Evolutionary conservation across 352 stramenopile genomes (phyloP), one percentile per base, ranked within the genome.

Genomic region (Pythium aquatile): DNA sequence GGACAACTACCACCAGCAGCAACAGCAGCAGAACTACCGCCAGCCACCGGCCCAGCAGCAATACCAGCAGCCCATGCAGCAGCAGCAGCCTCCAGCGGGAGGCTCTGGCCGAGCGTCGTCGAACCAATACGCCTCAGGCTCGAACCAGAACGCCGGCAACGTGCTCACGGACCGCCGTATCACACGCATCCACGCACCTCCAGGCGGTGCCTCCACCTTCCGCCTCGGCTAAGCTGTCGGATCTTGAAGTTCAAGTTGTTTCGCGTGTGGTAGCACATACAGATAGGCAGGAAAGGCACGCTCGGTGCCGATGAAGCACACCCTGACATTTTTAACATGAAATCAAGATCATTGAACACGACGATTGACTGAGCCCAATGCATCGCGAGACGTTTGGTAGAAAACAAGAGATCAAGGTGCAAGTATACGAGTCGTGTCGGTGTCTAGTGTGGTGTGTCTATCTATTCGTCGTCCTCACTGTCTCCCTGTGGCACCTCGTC

Each of bases 101-200:
- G 32, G 48, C 24, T 20, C 24, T 10, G 52, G 61, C 24, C 66
- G 54, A 13, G 54, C 72, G 30, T 97, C 87, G 24, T 96, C 87
- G 11, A 97, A 97, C 73, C 76, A 85, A 24, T 97, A 91, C 58
- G 87, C 90, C 8, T 80, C 54, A 8, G 88, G 88, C 13, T 70
- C 78, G 46, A 97, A 92, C 71, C 87, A 96, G 69, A 97, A 97
- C 69, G 73, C 73, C 13, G 91, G 91, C 42, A 97, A 97, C 61
- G 87, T 96, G 70, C 72, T 97, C 60, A 97, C 90, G 24, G 90
- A 96, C 47, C 77, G 90, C 44, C 88, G 86, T 62, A 97, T 92
- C 65, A 97, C 88, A 29, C 77, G 88, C 55, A 93, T 97, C 64
- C 87, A 97, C 66, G 91, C 90, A 6, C 87, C 91, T 37, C 91